Evolutionary conservation across 2,329 filamentous ascomycete genomes (phyloP).

Genomic region (Scopulariopsis brevicaulis): DNA sequence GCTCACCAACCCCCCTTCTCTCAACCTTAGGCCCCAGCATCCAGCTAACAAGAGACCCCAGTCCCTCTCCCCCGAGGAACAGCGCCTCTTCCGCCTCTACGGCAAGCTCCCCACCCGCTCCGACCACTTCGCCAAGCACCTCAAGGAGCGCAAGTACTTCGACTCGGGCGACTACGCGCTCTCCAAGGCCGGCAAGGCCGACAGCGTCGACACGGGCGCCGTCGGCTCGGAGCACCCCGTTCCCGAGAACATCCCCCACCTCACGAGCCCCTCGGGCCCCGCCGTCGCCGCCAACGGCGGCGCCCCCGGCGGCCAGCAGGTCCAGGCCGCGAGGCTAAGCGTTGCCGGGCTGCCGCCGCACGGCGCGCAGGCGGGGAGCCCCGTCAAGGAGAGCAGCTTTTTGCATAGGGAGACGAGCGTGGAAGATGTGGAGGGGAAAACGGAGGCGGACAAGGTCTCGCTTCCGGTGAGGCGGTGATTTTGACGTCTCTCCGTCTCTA

Average conservation of each 20-base stretch:
- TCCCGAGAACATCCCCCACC: conserved; percentile 89
- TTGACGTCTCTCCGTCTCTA: background rate
- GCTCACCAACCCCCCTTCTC: background rate
- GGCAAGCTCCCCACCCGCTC: conserved; percentile 96
- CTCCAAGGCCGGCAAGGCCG: conserved; percentile 93
- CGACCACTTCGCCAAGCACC: conserved; percentile 93
- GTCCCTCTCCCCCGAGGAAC: conserved; percentile 90
- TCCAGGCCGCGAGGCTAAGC: conserved; percentile 27
- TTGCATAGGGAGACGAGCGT: conserved; percentile 71
- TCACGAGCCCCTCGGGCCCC: conserved; percentile 38
- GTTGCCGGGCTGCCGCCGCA: conserved; percentile 11
- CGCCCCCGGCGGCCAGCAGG: conserved; percentile 13
- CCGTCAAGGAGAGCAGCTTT: conserved; percentile 84
- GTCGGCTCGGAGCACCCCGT: conserved; percentile 92
- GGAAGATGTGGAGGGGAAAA: conserved; percentile 18
- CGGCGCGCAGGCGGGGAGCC: conserved; percentile 56
- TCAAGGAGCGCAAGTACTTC: conserved; percentile 99
- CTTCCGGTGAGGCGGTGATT: conserved; percentile 2
- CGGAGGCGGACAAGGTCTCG: conserved; percentile 7
- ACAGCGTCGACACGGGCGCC: conserved; percentile 83
- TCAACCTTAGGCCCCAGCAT: too few relatives aligned
- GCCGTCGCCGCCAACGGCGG: conserved; percentile 14
- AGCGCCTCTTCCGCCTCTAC: conserved; percentile 92
- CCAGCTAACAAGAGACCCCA: conserved; percentile 23
- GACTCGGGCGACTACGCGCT: conserved; percentile 94